Evolutionary conservation across 495 filamentous ascomycete species (phyloP).

Genomic region (Penicillium atrosanguineum): DNA sequence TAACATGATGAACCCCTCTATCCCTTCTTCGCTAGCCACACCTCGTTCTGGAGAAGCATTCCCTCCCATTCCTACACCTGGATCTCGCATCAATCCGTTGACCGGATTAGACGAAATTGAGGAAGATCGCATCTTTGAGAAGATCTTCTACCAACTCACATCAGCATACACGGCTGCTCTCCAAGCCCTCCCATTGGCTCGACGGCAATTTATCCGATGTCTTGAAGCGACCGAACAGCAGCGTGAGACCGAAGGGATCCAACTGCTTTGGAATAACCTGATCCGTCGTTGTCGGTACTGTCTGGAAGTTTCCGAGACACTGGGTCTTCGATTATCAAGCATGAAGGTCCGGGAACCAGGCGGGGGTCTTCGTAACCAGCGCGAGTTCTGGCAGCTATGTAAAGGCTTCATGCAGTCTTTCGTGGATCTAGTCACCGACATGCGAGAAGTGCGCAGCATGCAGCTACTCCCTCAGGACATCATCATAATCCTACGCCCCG

Average conservation of each 20-base stretch:
- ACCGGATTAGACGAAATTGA: constrained; percentile 62
- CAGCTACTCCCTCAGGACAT: constrained; percentile 65
- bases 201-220: constrained; percentile 56
- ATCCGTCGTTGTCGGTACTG: constrained; percentile 63
- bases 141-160: constrained; percentile 69
- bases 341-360: constrained; percentile 83
- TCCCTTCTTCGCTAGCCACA: constrained; percentile 53
- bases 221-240: constrained; percentile 46
- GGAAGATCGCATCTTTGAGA: constrained; percentile 77
- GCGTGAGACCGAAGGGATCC: constrained; percentile 48
- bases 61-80: constrained; percentile 48
- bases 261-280: constrained; percentile 66
- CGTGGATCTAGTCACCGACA: constrained; percentile 66
- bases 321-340: constrained; percentile 68
- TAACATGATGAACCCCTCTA: constrained; percentile 46
- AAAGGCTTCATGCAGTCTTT: constrained; percentile 75
- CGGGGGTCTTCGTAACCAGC: constrained; percentile 63
- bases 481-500: constrained; percentile 66
- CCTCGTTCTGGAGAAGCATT: constrained; percentile 82
- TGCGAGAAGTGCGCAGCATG: constrained; percentile 65
- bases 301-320: constrained; percentile 60
- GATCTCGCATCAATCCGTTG: constrained; percentile 49
- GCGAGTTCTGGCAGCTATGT: constrained; percentile 79
- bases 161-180: constrained; percentile 65
- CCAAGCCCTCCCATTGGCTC: constrained; percentile 62